Evolutionary conservation across 495 filamentous ascomycete genomes (phyloP), one percentile per base, ranked within the genome.

Genomic region (Aspergillus asperescens): DNA sequence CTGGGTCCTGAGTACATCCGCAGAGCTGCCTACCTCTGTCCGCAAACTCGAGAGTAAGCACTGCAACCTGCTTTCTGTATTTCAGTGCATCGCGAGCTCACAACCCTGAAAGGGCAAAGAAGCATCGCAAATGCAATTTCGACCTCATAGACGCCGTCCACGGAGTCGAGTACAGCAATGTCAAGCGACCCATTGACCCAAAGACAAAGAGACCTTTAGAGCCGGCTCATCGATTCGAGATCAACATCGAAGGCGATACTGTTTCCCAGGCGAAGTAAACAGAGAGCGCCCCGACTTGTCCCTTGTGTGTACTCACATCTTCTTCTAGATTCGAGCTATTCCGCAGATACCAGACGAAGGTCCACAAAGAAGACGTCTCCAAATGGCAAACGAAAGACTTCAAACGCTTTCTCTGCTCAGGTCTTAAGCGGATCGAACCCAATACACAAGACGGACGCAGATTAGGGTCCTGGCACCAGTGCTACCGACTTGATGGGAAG

Each of bases 391-490:
- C 68, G 39, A 62, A 69, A 15, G 83, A 88, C 23, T 98, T 98
- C 67, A 78, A 75, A 57, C 79, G 81, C 24, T 98, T 98, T 58
- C 79, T 98, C 39, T 98, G 93, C 71, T 90, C 91, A 1, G 89
- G 93, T 0, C 64, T 98, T 24, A 73, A 69, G 27, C 77, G 79
- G 24, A 76, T 64, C 15, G 78, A 71, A 2, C 46, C 67, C 8
- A 69, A 65, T 7, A 55, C 64, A 5, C 57, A 74, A 20, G 69
- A 77, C 29, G 78, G 77, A 15, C 81, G 83, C 46, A 77, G 76
- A 58, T 70, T 94, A 2, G 93, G 93, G 7, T 92, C 88, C n/a
- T 96, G 83, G 69, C 93, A 98, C 63, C 91, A 96, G 66, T 93
- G 88, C 71, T 96, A 98, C 68, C 81, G 93, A 24, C 73, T 98